phyloP scores from a whole-genome alignment of 2,329 filamentous ascomycete species.

The Fusarium sp. region DNA sequence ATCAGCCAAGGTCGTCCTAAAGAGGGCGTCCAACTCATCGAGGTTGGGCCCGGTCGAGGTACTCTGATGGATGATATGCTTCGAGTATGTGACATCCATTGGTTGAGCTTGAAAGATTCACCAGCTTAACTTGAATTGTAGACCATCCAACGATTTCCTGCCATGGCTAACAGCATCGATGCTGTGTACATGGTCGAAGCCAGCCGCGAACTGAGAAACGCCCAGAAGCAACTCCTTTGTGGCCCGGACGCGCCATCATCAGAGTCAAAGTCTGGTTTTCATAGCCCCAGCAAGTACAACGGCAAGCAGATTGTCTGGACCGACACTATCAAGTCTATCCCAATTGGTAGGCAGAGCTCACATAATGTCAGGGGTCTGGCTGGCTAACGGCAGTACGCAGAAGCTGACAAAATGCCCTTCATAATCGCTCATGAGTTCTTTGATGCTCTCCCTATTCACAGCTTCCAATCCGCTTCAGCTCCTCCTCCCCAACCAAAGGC shows the following conservation, averaged over 20 bases:
- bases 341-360: conserved; percentile 61
- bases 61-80: conserved; percentile 98
- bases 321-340: conserved; percentile 86
- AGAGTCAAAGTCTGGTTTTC: conserved; percentile 77
- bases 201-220: conserved; percentile 77
- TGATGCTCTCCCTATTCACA: conserved; percentile 94
- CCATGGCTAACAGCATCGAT: conserved; percentile 79
- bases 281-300: conserved; percentile 79
- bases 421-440: conserved; percentile 99
- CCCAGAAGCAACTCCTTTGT: conserved; percentile 85
- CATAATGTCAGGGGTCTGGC: background rate
- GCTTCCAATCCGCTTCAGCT: conserved; percentile 79
- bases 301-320: conserved; percentile 85
- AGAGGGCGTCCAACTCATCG: conserved; percentile 85
- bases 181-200: conserved; percentile 95
- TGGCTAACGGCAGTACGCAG: conserved; percentile 47
- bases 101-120: background rate
- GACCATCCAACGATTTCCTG: conserved; percentile 86
- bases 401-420: conserved; percentile 79
- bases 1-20: conserved; percentile 83
- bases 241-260: conserved; percentile 72
- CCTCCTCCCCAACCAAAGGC: conserved; percentile 39
- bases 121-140: conserved; percentile 47
- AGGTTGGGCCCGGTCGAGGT: conserved; percentile 91
- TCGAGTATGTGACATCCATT: conserved; percentile 65